These are phyloP conservation scores for Leptographium procerum DNA, from an alignment of 2,329 filamentous ascomycete genomes.

Conservation along the genomic window DNA sequence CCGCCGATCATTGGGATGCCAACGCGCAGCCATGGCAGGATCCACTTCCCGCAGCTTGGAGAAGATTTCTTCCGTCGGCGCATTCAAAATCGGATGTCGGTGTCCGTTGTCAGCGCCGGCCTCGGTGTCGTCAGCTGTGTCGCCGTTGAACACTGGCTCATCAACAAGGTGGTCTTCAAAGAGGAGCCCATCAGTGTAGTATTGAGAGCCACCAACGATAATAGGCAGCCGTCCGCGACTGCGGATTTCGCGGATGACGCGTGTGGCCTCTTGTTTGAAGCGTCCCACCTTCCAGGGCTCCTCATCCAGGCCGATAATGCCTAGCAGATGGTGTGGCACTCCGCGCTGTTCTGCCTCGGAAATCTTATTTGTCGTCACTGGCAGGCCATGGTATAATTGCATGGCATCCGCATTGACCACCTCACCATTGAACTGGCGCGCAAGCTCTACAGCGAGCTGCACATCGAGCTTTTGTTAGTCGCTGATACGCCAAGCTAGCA, in stretches of 20 bases:
- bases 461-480: background rate
- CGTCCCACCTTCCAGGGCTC: constrained; percentile 73
- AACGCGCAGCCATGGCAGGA: constrained; percentile 76
- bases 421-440: constrained; percentile 74
- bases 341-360: constrained; percentile 61
- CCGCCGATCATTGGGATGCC: constrained; percentile 87
- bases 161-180: constrained; percentile 61
- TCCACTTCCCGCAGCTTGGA: constrained; percentile 68
- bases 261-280: constrained; percentile 60
- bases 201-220: constrained; percentile 87
- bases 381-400: constrained; percentile 88
- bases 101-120: constrained; percentile 17
- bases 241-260: constrained; percentile 66
- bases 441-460: constrained; percentile 82
- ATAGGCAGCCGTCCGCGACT: constrained; percentile 72
- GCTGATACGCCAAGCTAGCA: background rate
- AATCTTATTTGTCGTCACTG: constrained; percentile 94
- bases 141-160: constrained; percentile 11
- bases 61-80: constrained; percentile 59
- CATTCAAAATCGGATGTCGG: constrained; percentile 58
- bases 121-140: background rate
- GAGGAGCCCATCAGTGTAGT: constrained; percentile 82
- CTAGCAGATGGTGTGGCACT: constrained; percentile 79
- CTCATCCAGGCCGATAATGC: constrained; percentile 62
- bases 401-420: constrained; percentile 96